Conservation (phyloP, 2,329 filamentous ascomycete species). For the Colletotrichum sp. region DNA sequence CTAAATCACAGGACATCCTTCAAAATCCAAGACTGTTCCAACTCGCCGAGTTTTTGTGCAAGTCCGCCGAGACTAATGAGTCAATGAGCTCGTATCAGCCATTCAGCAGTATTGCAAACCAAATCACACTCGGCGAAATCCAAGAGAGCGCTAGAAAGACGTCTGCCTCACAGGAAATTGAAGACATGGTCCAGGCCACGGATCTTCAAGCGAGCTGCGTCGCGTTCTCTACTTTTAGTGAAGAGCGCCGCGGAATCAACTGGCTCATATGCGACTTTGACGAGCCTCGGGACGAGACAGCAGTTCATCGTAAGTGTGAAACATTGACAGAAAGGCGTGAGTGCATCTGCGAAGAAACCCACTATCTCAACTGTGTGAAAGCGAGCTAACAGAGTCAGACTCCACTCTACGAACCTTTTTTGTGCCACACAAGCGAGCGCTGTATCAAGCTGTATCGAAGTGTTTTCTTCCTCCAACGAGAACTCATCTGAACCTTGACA, state of each 20-base stretch:
- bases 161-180: neutral
- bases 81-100: neutral
- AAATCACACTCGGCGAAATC: neutral
- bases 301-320: neutral
- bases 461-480: conserved; percentile 28
- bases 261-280: neutral
- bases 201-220: neutral
- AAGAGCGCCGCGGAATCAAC: neutral
- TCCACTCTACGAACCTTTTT: conserved; percentile 59
- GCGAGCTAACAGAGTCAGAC: neutral
- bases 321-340: neutral
- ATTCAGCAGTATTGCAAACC: neutral
- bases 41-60: neutral
- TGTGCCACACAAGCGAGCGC: conserved; percentile 45
- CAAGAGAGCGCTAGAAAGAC: neutral
- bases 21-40: neutral
- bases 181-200: neutral
- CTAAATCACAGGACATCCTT: neutral
- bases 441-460: conserved; percentile 54
- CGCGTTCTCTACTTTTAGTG: neutral
- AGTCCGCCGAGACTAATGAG: neutral
- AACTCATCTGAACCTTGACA: neutral
- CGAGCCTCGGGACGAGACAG: neutral
- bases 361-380: fast-evolving
- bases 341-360: neutral